Evolutionary conservation across 2,329 filamentous ascomycete genomes (phyloP).

Genomic region (Sporothrix variecibatus): DNA sequence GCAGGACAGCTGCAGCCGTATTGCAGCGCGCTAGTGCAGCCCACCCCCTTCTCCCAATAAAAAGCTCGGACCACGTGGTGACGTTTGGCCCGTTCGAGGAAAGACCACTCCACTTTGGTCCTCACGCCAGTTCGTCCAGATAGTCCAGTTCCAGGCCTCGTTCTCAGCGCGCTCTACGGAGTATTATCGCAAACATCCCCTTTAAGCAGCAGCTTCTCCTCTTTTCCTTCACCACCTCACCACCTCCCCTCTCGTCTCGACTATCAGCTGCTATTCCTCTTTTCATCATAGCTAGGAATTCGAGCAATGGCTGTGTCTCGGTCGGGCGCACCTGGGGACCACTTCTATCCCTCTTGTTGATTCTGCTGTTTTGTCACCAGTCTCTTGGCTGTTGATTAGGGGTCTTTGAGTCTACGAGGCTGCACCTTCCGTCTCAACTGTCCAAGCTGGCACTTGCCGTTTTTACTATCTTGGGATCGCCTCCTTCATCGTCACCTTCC

Average conservation of each 20-base stretch:
- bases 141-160: not conserved
- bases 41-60: not conserved
- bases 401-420: not conserved
- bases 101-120: slow-evolving; percentile 13
- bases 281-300: not conserved
- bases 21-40: not conserved
- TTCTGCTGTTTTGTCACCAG: not conserved
- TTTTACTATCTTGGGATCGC: not conserved
- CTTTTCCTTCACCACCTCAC: not conserved
- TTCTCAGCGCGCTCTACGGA: not conserved
- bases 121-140: not conserved
- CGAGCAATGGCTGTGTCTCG: not conserved
- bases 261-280: not conserved
- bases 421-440: not conserved
- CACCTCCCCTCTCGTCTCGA: not conserved
- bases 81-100: slow-evolving; percentile 9
- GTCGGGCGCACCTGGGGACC: not conserved
- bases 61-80: slow-evolving; percentile 28
- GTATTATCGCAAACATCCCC: too few species aligned
- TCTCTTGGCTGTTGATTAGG: slow-evolving; percentile 1
- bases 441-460: not conserved
- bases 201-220: too few species aligned
- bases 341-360: not conserved
- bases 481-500: not conserved
- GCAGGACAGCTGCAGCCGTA: not conserved